phyloP scores from a whole-genome alignment of 805 yeast species.

The Saccharomycopsis fodiens region DNA sequence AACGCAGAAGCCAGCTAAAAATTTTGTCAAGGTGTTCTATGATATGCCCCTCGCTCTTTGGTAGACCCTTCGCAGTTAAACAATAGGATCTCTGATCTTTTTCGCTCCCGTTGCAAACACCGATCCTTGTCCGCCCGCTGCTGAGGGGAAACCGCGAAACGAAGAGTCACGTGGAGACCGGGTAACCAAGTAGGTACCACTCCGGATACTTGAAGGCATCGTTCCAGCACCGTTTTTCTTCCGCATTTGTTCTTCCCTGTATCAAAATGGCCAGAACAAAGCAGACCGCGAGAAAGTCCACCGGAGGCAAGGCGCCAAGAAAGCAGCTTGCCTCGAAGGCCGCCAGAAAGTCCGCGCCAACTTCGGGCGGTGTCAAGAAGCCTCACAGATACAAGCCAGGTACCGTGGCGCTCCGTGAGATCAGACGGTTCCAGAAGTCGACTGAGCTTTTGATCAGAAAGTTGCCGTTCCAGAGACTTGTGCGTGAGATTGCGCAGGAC shows the following conservation, averaged over 20 bases:
- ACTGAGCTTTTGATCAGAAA: slow-evolving; percentile 82
- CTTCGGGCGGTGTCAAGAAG: slow-evolving; percentile 82
- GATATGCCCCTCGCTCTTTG: too few relatives aligned
- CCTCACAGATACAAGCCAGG: slow-evolving; percentile 94
- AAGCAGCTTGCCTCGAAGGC: slow-evolving; percentile 87
- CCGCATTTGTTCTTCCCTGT: slow-evolving; percentile 19
- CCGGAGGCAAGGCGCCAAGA: slow-evolving; percentile 92
- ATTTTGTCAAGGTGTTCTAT: too few relatives aligned
- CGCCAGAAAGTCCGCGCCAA: slow-evolving; percentile 81
- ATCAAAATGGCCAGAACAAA: slow-evolving; percentile 72
- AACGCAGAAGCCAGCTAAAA: too few relatives aligned
- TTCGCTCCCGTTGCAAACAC: too few relatives aligned
- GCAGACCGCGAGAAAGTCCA: slow-evolving; percentile 82
- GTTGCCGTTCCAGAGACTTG: slow-evolving; percentile 85
- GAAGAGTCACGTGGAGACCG: too few relatives aligned
- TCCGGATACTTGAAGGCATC: too few relatives aligned
- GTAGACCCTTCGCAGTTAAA: too few relatives aligned
- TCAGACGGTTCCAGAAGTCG: slow-evolving; percentile 85
- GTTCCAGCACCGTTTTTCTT: not conserved
- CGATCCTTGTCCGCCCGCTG: too few relatives aligned
- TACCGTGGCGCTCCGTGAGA: slow-evolving; percentile 88
- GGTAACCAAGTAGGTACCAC: too few relatives aligned
- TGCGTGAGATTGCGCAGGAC: slow-evolving; percentile 82
- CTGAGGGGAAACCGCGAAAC: too few relatives aligned
- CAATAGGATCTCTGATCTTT: too few relatives aligned